Evolutionary conservation across 352 stramenopile species (phyloP).

Genomic region (Phytophthora tubulina): DNA sequence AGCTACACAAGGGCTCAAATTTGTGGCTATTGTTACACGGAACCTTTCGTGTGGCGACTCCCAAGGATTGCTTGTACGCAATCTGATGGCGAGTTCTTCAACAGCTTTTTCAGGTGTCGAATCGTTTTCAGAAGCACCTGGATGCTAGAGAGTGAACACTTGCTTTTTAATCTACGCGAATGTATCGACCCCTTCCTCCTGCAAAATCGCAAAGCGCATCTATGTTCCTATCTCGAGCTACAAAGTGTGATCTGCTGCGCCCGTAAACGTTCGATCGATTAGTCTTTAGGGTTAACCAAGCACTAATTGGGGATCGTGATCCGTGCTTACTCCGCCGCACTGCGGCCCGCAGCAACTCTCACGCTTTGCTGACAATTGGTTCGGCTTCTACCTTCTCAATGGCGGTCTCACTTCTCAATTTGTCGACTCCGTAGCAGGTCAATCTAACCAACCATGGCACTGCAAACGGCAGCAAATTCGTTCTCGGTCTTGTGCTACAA

Average conservation of each 20-base stretch:
- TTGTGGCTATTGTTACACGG: no score
- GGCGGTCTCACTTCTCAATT: constrained; percentile 23
- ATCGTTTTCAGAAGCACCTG: constrained; percentile 8
- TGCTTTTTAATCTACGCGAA: not conserved
- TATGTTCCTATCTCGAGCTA: constrained; percentile 20
- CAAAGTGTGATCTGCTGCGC: constrained; percentile 25
- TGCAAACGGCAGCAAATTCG: constrained; percentile 36
- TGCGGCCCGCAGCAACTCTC: no score
- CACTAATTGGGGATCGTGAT: no score
- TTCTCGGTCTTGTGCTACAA: constrained; percentile 62
- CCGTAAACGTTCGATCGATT: constrained; percentile 16
- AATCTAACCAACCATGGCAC: constrained; percentile 25
- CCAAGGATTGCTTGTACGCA: no score
- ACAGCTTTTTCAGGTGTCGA: not conserved
- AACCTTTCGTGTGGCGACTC: no score
- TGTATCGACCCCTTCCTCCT: constrained; percentile 10
- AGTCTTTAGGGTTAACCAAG: not conserved
- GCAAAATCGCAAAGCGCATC: constrained; percentile 14
- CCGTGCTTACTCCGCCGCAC: no score
- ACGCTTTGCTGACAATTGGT: no score
- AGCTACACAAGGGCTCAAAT: no score
- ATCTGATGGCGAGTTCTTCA: no score
- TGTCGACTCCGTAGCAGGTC: constrained; percentile 21
- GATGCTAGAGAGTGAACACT: not conserved
- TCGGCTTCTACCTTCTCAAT: no score